Percentiles rank a stretch among this genome's conserved stretches.
phyloP scores from a whole-genome alignment of 2,329 filamentous ascomycete genomes.

The Hymenoscyphus salicellus region DNA sequence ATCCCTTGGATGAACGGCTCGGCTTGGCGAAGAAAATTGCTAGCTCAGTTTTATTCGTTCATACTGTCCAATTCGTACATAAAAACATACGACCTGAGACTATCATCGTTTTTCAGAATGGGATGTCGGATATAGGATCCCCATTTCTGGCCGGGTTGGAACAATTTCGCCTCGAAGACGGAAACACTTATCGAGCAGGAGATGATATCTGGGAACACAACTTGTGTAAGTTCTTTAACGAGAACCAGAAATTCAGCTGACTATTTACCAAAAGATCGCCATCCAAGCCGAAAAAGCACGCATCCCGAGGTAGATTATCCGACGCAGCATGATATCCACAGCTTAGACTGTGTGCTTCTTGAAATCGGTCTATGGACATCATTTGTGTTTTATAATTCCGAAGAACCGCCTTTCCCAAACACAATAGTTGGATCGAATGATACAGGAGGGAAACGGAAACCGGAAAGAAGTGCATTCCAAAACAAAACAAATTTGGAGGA shows the following conservation, averaged over 20 bases:
- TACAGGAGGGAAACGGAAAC: not conserved
- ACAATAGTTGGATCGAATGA: not conserved
- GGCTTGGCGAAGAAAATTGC: slow-evolving; percentile 29
- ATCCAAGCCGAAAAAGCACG: not conserved
- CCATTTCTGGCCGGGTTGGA: not conserved
- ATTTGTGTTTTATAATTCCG: not conserved
- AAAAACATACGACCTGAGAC: slow-evolving; percentile 37
- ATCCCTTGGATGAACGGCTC: slow-evolving; percentile 17
- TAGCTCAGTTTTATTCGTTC: slow-evolving; percentile 29
- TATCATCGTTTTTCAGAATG: not conserved
- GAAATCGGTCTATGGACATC: not conserved
- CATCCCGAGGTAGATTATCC: not conserved
- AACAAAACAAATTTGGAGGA: not conserved
- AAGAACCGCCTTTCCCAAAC: not conserved
- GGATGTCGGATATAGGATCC: not conserved
- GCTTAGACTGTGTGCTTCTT: not conserved
- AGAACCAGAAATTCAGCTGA: not conserved
- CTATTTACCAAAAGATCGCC: not conserved
- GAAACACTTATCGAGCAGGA: not conserved
- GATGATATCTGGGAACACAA: not conserved
- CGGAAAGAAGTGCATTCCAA: not conserved
- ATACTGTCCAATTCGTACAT: slow-evolving; percentile 33
- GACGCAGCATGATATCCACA: not conserved
- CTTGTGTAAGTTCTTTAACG: not conserved
- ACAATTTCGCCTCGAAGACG: not conserved